Conservation (phyloP, 73 alveolate species). For the Uronychia setigera region DNA sequence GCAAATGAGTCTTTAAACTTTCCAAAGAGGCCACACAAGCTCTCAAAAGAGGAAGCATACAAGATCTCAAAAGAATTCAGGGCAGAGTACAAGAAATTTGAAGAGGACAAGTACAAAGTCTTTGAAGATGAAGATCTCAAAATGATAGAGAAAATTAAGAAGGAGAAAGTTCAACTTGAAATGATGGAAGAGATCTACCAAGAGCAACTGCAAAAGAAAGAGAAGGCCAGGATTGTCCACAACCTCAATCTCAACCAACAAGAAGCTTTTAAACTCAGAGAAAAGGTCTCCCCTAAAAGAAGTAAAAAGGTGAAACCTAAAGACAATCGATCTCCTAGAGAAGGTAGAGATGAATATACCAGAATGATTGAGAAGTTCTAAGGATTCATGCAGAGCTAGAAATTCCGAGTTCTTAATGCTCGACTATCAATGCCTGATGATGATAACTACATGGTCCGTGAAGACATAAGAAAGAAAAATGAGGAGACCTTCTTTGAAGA, state of each 20-base stretch:
- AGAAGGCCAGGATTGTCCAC: neutral
- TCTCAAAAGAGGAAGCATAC: neutral
- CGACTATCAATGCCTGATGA: neutral
- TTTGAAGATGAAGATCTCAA: neutral
- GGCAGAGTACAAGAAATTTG: neutral
- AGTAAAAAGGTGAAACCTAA: neutral
- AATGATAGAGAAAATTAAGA: neutral
- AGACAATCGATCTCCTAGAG: neutral
- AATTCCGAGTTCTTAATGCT: neutral
- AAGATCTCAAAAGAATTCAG: neutral
- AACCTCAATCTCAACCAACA: no score
- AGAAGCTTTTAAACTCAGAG: no score
- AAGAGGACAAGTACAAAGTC: neutral
- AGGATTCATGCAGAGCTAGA: neutral
- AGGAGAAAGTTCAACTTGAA: neutral
- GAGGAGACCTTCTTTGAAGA: neutral
- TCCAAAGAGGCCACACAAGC: neutral
- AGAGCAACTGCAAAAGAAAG: neutral
- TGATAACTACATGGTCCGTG: neutral
- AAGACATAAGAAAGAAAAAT: neutral
- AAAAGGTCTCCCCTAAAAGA: neutral
- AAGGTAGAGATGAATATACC: neutral
- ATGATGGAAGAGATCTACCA: neutral
- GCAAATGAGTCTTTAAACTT: neutral
- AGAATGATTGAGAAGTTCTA: neutral